These are phyloP conservation scores for Pharnaceum exiguum DNA, from an alignment of 148 eudicot genomes.

Conservation along the genomic window DNA sequence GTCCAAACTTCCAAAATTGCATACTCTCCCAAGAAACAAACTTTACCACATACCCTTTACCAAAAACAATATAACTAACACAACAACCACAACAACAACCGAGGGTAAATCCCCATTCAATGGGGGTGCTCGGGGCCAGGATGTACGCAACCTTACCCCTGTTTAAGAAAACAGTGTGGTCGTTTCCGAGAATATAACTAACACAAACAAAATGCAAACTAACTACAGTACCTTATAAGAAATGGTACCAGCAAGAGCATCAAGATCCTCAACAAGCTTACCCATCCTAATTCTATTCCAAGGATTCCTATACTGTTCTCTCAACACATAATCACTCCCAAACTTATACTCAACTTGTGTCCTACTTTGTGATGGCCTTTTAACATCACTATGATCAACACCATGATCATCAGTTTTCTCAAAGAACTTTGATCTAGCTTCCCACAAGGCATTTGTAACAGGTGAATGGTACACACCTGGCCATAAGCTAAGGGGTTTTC, in stretches of 20 bases:
- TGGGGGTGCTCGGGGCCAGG: no score
- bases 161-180: no score
- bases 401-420: constrained; percentile 27
- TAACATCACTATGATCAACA: constrained; percentile 23
- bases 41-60: no score
- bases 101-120: no score
- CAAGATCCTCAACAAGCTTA: constrained; percentile 90
- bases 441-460: constrained; percentile 89
- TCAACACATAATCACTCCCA: constrained; percentile 55
- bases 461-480: constrained; percentile 93
- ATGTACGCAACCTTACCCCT: no score
- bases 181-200: not conserved
- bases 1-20: no score
- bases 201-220: not conserved
- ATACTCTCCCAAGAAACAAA: no score
- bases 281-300: constrained; percentile 87
- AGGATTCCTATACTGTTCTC: constrained; percentile 89
- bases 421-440: constrained; percentile 63
- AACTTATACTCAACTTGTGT: constrained; percentile 65
- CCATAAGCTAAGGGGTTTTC: constrained; percentile 81
- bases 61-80: not conserved
- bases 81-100: not conserved
- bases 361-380: constrained; percentile 59
- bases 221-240: constrained; percentile 57
- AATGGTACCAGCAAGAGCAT: constrained; percentile 91